Conservation (phyloP, 306 rosid genomes). For the Trifolium repens region DNA sequence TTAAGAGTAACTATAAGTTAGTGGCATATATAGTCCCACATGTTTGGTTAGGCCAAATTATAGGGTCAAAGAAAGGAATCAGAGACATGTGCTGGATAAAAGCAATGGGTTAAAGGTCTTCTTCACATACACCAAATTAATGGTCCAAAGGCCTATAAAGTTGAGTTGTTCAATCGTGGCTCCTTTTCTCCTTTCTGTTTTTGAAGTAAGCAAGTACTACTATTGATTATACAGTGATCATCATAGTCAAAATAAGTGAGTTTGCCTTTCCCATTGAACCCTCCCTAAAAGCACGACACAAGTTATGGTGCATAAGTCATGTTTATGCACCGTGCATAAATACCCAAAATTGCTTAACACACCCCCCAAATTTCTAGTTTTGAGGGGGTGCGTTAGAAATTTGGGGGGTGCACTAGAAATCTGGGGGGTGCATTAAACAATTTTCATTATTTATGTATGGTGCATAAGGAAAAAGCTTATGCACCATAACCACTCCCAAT, state of each 20-base stretch:
- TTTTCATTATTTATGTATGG: no score
- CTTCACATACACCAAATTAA: conserved; percentile 21
- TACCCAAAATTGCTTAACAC: no score
- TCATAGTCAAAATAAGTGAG: conserved; percentile 48
- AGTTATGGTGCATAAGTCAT: no score
- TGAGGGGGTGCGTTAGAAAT: no score
- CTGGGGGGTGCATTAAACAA: no score
- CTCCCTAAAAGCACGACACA: not conserved
- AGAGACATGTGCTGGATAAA: conserved; percentile 35
- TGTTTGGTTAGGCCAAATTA: conserved; percentile 35
- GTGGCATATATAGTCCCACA: conserved; percentile 29
- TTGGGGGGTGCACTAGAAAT: no score
- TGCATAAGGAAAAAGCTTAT: no score
- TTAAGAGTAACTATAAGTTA: not conserved
- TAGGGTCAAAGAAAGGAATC: conserved; percentile 39
- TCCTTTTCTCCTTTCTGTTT: conserved; percentile 8
- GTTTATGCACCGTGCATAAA: no score
- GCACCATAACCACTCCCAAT: no score
- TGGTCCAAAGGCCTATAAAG: conserved; percentile 40
- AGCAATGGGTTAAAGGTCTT: conserved; percentile 37
- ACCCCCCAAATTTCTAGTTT: no score
- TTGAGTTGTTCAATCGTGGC: conserved; percentile 48
- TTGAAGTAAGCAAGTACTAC: conserved; percentile 32
- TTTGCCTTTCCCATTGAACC: conserved; percentile 24
- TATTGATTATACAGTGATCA: not conserved